These are phyloP conservation scores for Eimeria sp. DNA, from an alignment of 169 alveolate species.

Conservation along the genomic window DNA sequence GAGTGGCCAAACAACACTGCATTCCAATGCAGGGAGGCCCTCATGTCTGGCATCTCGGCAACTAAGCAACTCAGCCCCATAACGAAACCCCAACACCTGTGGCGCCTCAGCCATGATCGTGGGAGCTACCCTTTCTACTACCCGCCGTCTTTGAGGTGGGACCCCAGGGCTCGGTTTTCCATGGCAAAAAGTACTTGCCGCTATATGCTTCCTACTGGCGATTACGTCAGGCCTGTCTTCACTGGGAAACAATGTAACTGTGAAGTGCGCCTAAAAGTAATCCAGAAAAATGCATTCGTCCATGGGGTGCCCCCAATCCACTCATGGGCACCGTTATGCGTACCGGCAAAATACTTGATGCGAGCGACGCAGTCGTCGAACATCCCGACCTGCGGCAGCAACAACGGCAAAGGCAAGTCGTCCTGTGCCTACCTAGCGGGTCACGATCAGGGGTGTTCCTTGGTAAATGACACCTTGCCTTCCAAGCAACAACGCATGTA, in stretches of 20 bases:
- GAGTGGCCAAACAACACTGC: neutral
- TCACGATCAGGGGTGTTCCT: neutral
- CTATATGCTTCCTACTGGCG: neutral
- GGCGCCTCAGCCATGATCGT: neutral
- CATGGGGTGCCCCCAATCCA: neutral
- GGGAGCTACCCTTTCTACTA: neutral
- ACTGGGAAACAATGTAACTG: neutral
- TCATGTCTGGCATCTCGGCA: neutral
- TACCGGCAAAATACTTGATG: conserved; percentile 54
- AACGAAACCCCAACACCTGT: neutral
- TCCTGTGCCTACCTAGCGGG: too few relatives aligned
- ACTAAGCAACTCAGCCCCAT: neutral
- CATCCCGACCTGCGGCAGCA: conserved; percentile 42
- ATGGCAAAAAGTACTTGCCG: neutral
- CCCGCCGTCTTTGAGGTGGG: neutral
- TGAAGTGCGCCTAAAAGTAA: neutral
- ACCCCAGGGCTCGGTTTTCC: neutral
- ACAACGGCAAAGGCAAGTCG: neutral
- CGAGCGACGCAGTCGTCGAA: conserved; percentile 55
- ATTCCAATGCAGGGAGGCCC: neutral
- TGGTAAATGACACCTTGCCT: neutral
- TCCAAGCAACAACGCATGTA: neutral
- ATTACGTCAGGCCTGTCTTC: neutral
- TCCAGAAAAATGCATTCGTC: neutral
- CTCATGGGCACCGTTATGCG: neutral